phyloP scores from a whole-genome alignment of 352 stramenopile species.

The Phytopythium delawarense region DNA sequence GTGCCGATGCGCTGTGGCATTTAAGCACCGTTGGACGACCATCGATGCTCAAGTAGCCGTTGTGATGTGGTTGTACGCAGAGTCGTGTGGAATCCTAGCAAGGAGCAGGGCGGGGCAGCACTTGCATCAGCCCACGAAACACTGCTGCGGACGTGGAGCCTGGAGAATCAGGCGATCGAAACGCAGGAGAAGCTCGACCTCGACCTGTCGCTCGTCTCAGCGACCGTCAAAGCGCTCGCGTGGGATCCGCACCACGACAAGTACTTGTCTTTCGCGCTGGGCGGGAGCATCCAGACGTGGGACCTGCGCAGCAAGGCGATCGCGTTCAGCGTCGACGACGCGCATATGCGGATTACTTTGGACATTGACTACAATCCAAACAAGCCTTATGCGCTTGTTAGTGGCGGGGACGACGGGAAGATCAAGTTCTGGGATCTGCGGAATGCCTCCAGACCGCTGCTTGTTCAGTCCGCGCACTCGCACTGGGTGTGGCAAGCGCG shows the following conservation, averaged over 20 bases:
- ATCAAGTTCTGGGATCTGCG: slow-evolving; percentile 99
- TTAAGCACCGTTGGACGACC: not conserved
- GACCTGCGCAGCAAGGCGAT: slow-evolving; percentile 53
- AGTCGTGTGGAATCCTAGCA: slow-evolving; percentile 38
- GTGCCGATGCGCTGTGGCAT: not conserved
- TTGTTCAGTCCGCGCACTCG: slow-evolving; percentile 87
- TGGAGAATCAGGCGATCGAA: slow-evolving; percentile 29
- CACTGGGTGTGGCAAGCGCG: slow-evolving; percentile 90
- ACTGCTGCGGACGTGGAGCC: slow-evolving; percentile 48
- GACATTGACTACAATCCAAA: slow-evolving; percentile 99
- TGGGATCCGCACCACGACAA: slow-evolving; percentile 86
- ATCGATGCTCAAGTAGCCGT: not conserved
- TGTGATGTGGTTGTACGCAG: slow-evolving; percentile 9
- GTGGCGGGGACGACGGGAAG: slow-evolving; percentile 91
- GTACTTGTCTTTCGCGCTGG: slow-evolving; percentile 61
- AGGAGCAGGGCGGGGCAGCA: slow-evolving; percentile 13
- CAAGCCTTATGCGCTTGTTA: slow-evolving; percentile 91
- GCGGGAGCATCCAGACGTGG: slow-evolving; percentile 65
- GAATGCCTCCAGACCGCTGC: slow-evolving; percentile 62
- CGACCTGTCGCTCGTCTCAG: slow-evolving; percentile 41
- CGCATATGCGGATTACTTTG: slow-evolving; percentile 51
- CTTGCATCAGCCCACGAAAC: slow-evolving; percentile 42
- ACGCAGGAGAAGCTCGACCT: slow-evolving; percentile 40
- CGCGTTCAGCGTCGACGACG: slow-evolving; percentile 44
- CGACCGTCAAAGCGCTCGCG: slow-evolving; percentile 31